Base-by-base conservation (phyloP, 1,139 yeast genomes). In the Diutina scorzettiae region DNA sequence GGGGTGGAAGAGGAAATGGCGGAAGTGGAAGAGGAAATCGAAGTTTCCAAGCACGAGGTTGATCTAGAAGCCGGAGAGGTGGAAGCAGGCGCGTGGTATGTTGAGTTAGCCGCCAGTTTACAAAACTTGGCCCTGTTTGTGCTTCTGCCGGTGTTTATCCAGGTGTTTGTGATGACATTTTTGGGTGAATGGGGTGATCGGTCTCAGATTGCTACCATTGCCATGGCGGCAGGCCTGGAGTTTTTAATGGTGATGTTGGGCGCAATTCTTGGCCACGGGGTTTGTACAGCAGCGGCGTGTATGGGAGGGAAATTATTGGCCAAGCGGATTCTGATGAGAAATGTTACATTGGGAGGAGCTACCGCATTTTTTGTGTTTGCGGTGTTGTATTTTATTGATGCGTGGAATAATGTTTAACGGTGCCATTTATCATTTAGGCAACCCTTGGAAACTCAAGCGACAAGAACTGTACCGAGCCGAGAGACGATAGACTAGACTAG, bases 101-200 rank as follows among this genome's bases (percentile, higher is more conserved):
- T 7, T 5, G 18, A 34, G 7, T 3, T 34, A 4, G 19, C 7
- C 11, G 27, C 5, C 12, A 34, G 23, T 14, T 14, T 28, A 11
- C 12, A 25, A 18, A 71, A 77, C 50, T 66, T 81, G 47, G 77
- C 80, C 3, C 62, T 76, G 2, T 73, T 79, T 46, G 64, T 87
- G 14, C 66, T 91, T 43, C 82, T 95, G 5, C 98, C 98, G 2
- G 66, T 80, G 14, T 91, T 95, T 89, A 82, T 89, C 51, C 96
- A 91, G 64, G 93, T 91, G 4, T 91, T 91, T 58, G 78, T 81
- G 43, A 89, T 93, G 97, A 86, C 96, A 2, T 93, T 93, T 59
- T 67, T 91, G 44, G 98, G 96, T 45, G 99, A 91, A 65, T 87
- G 97, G 95, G 99, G 99, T 42, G 99, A 91, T 60, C 78, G 98